Base-by-base conservation (phyloP, 768 basidiomycete species). In the Peribolospora kevripleyi region DNA sequence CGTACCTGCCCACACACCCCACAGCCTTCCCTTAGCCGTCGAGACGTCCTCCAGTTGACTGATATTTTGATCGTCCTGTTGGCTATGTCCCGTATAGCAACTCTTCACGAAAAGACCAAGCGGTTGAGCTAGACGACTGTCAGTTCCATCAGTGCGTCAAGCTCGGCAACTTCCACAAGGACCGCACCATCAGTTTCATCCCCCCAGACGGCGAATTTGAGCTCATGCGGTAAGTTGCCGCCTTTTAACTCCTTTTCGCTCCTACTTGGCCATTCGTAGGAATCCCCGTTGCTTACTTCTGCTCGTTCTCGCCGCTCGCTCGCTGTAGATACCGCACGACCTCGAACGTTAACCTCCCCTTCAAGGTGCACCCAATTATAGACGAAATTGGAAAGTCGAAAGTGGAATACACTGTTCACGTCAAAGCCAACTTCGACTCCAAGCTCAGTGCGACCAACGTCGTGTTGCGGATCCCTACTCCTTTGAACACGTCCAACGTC, bases 181-280 rank as follows among this genome's bases (percentile, higher is more conserved):
- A 78, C 54, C 76, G 93, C 48, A 87, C 85, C 1, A 97, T 98
- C 68, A 88, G 82, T 63, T 97, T 97, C 68, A 80, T 97, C 42
- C 93, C 93, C 0, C 93, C 93, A 3, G 93, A 98, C 63, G 93
- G 93, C 38, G 93, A 98, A 67, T 98, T 98, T 61, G 93, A 98
- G 68, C 73, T 98, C 45, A 97, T 98, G 93, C 76, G 78, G 86
- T 83, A 54, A 60, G 80, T 68, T 4, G 4, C 6, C 11, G 45
- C 48, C 49, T 54, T 7, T 43, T 51, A 51, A 43, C 25, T 53
- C 8, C 45, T n/a, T 40, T 60, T 39, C 45, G 40, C 48, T 41
- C n/a, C 42, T 36, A 41, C 46, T 42, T 51, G 41, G 52, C 50
- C 55, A 25, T 6, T 14, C 43, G 7, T 48, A 48, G 40, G 55